Percentiles rank a stretch among this genome's conserved stretches.
phyloP scores from a whole-genome alignment of 441 rosid genomes.

The Aquilaria agallochum region DNA sequence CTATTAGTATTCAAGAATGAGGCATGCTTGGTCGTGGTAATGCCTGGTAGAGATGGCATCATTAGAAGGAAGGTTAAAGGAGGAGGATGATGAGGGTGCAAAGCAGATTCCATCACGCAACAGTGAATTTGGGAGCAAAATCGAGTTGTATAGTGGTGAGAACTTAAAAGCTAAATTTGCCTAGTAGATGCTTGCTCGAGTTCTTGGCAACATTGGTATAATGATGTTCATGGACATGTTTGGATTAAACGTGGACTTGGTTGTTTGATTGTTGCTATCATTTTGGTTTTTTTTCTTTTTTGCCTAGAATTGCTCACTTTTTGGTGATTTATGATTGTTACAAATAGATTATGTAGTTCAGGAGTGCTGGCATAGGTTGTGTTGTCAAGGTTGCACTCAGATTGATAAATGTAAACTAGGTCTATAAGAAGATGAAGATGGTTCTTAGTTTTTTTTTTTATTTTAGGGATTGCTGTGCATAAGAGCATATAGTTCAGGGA shows the following conservation, averaged over 20 bases:
- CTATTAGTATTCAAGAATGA: conserved; percentile 63
- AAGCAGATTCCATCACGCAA: conserved; percentile 28
- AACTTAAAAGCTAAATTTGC: conserved; percentile 45
- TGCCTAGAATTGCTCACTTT: no score
- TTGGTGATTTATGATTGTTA: no score
- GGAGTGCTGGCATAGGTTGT: no score
- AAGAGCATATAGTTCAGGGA: no score
- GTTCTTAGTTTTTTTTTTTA: no score
- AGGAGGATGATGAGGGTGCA: conserved; percentile 30
- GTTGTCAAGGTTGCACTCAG: no score
- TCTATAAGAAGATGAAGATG: no score
- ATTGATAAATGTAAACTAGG: no score
- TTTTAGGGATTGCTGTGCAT: no score
- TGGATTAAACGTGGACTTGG: conserved; percentile 18
- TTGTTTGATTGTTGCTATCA: no score
- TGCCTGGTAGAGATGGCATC: conserved; percentile 35
- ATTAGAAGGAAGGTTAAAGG: conserved; percentile 18
- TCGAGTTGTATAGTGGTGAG: conserved; percentile 49
- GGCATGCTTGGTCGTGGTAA: conserved; percentile 63
- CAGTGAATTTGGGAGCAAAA: conserved; percentile 59
- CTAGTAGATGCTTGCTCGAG: conserved; percentile 23
- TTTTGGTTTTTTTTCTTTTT: no score
- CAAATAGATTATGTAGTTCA: no score
- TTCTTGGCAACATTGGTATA: conserved; percentile 23
- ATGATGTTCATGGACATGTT: conserved; percentile 19